These are phyloP conservation scores for Fraxinus platypoda DNA, from an alignment of 305 asterid species.

Conservation along the genomic window DNA sequence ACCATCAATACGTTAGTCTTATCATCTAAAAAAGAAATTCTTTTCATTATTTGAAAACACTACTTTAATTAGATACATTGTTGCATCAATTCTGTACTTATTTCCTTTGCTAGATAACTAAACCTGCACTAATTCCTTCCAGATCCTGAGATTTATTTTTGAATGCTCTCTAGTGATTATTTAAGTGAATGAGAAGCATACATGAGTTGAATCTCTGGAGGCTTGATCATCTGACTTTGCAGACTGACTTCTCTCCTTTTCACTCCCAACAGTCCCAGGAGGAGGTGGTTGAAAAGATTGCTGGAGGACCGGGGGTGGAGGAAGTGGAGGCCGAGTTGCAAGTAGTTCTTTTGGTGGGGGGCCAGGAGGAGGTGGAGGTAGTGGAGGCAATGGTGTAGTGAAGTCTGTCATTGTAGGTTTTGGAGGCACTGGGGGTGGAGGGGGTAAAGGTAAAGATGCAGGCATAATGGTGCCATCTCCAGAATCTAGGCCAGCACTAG, in stretches of 20 bases:
- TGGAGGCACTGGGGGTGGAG: slow-evolving; percentile 94
- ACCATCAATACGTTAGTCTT: slow-evolving; percentile 23
- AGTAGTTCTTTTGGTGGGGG: slow-evolving; percentile 79
- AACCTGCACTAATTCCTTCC: not conserved
- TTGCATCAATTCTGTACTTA: not conserved
- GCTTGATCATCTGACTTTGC: slow-evolving; percentile 48
- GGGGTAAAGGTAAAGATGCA: slow-evolving; percentile 71
- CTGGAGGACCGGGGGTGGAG: slow-evolving; percentile 60
- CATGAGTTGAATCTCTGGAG: slow-evolving; percentile 56
- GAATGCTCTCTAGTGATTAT: slow-evolving; percentile 6
- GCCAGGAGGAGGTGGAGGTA: slow-evolving; percentile 88
- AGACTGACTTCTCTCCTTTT: slow-evolving; percentile 39
- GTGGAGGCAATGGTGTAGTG: slow-evolving; percentile 50
- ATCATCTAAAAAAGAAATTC: slow-evolving; percentile 8
- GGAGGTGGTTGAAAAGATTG: slow-evolving; percentile 69
- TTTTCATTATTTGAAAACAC: not conserved
- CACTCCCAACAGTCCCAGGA: slow-evolving; percentile 60
- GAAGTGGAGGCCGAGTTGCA: slow-evolving; percentile 46
- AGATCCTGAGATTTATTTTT: not conserved
- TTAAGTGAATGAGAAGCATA: slow-evolving; percentile 29
- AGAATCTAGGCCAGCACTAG: slow-evolving; percentile 51
- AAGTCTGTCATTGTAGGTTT: slow-evolving; percentile 49
- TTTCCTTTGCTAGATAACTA: not conserved
- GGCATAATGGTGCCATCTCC: slow-evolving; percentile 55
- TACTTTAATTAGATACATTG: not conserved